Conservation (phyloP, 2,329 filamentous ascomycete species). For the Rutstroemia sp. region DNA sequence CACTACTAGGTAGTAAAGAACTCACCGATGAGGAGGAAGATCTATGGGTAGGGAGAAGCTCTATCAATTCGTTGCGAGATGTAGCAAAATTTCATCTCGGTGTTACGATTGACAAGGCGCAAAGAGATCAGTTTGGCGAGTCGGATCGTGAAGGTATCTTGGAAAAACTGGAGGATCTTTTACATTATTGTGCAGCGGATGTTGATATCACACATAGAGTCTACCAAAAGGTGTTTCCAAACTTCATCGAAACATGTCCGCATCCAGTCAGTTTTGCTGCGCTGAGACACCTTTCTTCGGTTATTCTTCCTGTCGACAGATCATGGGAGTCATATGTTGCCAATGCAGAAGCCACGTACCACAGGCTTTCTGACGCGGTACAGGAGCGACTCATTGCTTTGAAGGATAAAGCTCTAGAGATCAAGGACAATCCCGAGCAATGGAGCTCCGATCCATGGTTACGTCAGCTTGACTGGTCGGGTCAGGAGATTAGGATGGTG, state of each 20-base stretch:
- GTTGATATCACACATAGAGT: constrained; percentile 88
- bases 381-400: constrained; percentile 66
- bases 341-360: constrained; percentile 80
- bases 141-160: constrained; percentile 65
- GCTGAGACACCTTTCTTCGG: constrained; percentile 82
- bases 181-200: constrained; percentile 93
- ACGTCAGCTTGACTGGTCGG: constrained; percentile 88
- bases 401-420: constrained; percentile 67
- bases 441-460: constrained; percentile 86
- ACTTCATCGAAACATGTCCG: constrained; percentile 82
- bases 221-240: constrained; percentile 88
- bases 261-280: constrained; percentile 97
- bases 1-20: constrained; percentile 59
- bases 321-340: constrained; percentile 81
- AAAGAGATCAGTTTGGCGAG: constrained; percentile 79
- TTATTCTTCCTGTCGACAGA: constrained; percentile 83
- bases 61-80: constrained; percentile 88
- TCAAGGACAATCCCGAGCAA: constrained; percentile 60
- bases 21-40: constrained; percentile 83
- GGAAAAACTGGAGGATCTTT: constrained; percentile 67
- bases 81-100: constrained; percentile 95
- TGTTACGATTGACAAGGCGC: constrained; percentile 82
- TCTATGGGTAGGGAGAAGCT: constrained; percentile 90
- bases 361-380: constrained; percentile 68
- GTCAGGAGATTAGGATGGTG: constrained; percentile 82